Base-by-base conservation (phyloP, 345 rosid species). In the Ceriops decandra region DNA sequence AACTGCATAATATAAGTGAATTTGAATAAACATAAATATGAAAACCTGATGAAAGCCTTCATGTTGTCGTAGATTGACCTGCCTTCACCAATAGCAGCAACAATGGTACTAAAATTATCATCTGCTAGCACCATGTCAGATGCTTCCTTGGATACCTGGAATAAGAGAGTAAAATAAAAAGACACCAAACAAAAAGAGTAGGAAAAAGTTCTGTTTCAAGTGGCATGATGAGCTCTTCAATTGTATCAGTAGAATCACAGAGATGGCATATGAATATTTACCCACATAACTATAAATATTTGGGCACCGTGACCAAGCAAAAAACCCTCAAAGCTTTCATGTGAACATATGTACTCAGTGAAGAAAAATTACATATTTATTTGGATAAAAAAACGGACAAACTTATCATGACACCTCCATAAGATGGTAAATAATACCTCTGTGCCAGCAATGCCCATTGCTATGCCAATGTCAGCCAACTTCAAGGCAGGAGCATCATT, bases 61-160 rank as follows among this genome's bases (percentile, higher is more conserved):
- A 95, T 95, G 74, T 95, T 95, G 78, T 91, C 35, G 66, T 95
- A 95, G 66, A 93, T 93, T 30, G 97, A 91, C 76, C 97, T 82
- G 63, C 99, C 99, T 79, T 93, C 99, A 58, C 96, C 97, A 78
- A 95, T 89, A 49, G 99, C 99, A 54, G 96, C 86, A 66, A 91
- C 99, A 68, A 95, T 95, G 16, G 97, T 88, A 82, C 95, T 85
- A 72, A 95, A 95, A 72, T 95, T 91, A 81, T 95, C 99, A 87
- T 95, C 99, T 52, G 99, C 99, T 68, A 95, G 69, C 73, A 95
- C 99, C 99, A 95, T 91, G 84, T 95, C 97, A 28, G 99, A 83
- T 33, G 99, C 99, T 75, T 95, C 99, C 79, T 95, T 95, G 36
- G 99, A 97, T 69, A 95, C 99, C 97, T 93, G 80, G 52, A 79